These are phyloP conservation scores for Tolypocladium inflatum DNA, from an alignment of 2,329 filamentous ascomycete genomes.

Conservation along the genomic window DNA sequence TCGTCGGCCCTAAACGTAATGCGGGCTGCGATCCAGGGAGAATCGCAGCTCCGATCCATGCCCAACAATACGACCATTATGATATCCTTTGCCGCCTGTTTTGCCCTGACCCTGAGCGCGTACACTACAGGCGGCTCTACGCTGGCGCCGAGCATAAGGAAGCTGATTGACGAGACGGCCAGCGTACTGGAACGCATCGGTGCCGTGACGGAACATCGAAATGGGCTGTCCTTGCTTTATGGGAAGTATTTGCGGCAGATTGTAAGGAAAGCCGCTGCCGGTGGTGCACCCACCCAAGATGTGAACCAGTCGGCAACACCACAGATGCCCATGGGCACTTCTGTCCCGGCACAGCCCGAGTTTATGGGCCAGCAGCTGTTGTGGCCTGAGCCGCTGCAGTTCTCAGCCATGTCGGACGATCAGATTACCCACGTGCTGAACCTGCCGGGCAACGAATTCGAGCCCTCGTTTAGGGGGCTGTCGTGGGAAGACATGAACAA, in stretches of 20 bases:
- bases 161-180: constrained; percentile 58
- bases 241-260: constrained; percentile 36
- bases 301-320: constrained; percentile 2
- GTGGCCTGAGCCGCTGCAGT: constrained; percentile 46
- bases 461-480: constrained; percentile 43
- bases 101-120: constrained; percentile 54
- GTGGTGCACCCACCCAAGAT: constrained; percentile 1
- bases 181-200: constrained; percentile 62
- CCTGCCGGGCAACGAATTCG: constrained; percentile 50
- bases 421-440: constrained; percentile 59
- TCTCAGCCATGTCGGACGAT: constrained; percentile 61
- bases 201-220: constrained; percentile 53
- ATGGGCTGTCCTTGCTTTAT: constrained; percentile 50
- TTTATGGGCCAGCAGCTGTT: constrained; percentile 21
- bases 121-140: constrained; percentile 47
- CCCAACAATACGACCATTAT: constrained; percentile 72
- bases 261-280: constrained; percentile 23
- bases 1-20: constrained; percentile 68
- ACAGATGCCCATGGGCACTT: constrained; percentile 7
- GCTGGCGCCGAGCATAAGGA: constrained; percentile 52
- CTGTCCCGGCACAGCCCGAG: constrained; percentile 11
- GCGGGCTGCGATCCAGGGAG: constrained; percentile 63
- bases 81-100: constrained; percentile 67
- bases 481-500: constrained; percentile 50
- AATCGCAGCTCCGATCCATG: constrained; percentile 62